Percentiles rank a stretch among this genome's conserved stretches.
phyloP scores from a whole-genome alignment of 139 green algal species.

The Chlorella sorokiniana region DNA sequence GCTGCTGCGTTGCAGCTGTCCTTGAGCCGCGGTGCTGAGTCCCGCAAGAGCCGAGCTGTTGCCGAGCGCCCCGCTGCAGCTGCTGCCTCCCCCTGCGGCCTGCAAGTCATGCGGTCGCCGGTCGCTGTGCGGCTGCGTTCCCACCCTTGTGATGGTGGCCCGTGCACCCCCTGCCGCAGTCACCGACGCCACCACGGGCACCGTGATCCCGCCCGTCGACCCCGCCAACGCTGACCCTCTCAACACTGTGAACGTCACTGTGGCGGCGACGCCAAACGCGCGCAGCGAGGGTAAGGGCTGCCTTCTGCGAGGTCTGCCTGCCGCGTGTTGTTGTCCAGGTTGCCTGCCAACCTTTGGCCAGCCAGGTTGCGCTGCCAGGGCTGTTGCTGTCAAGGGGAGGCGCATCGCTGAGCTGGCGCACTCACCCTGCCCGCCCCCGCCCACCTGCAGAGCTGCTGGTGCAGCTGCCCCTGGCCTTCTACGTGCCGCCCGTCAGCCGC shows the following conservation, averaged over 20 bases:
- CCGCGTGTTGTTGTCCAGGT: neutral
- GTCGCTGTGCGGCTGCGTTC: too few relatives aligned
- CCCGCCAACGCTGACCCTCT: neutral
- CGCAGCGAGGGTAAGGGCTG: neutral
- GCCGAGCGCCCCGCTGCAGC: too few relatives aligned
- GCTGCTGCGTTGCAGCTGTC: neutral
- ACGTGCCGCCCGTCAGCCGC: neutral
- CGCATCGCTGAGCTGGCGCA: too few relatives aligned
- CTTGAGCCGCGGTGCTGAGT: too few relatives aligned
- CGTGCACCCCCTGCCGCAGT: neutral
- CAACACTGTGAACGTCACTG: neutral
- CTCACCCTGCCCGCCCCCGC: neutral
- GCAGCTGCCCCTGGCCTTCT: slow-evolving; percentile 10
- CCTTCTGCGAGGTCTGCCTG: neutral
- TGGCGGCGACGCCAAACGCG: slow-evolving; percentile 15
- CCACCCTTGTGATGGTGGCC: too few relatives aligned
- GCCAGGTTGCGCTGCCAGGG: neutral
- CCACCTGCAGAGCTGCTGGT: slow-evolving; percentile 10
- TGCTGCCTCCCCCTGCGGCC: too few relatives aligned
- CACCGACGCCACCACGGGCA: neutral
- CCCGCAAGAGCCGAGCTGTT: too few relatives aligned
- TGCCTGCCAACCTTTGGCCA: neutral
- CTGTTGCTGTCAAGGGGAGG: too few relatives aligned
- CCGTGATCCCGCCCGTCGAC: neutral
- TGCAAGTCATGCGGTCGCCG: too few relatives aligned